Percentiles rank a stretch among this genome's conserved stretches.
phyloP scores from a whole-genome alignment of 768 basidiomycete species.

The Suillus alpinus region DNA sequence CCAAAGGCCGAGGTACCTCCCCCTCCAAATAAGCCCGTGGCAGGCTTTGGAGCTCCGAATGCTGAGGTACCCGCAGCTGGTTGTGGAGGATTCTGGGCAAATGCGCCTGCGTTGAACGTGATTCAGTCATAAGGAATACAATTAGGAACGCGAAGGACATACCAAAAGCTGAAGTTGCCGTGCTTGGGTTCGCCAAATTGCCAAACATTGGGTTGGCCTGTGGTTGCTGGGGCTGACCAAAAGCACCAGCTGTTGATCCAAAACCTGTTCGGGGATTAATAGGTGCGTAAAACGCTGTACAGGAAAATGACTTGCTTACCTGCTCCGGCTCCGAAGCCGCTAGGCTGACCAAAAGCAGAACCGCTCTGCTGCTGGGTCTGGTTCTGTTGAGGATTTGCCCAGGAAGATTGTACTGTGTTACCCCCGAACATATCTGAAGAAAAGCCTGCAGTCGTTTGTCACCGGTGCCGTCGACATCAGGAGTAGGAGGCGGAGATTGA shows the following conservation, averaged over 20 bases:
- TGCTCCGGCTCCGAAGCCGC: slow-evolving; percentile 58
- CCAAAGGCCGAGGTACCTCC: slow-evolving; percentile 50
- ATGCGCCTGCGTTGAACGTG: slow-evolving; percentile 30
- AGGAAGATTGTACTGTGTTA: slow-evolving; percentile 53
- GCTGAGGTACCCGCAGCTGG: slow-evolving; percentile 38
- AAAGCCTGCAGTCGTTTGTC: slow-evolving; percentile 23
- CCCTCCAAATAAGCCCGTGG: slow-evolving; percentile 72
- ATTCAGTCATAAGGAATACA: slow-evolving; percentile 6
- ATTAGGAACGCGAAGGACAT: slow-evolving; percentile 13
- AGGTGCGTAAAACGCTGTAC: slow-evolving; percentile 22
- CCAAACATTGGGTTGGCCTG: slow-evolving; percentile 84
- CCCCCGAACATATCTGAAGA: slow-evolving; percentile 57
- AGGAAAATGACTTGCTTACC: slow-evolving; percentile 33
- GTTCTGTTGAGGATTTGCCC: slow-evolving; percentile 67
- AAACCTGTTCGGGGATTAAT: slow-evolving; percentile 42
- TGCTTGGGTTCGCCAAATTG: slow-evolving; percentile 40
- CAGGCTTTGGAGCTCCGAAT: slow-evolving; percentile 69
- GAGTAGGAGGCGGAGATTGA: slow-evolving; percentile 19
- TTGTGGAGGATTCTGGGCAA: slow-evolving; percentile 38
- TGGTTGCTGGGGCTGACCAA: slow-evolving; percentile 63
- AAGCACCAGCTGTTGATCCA: slow-evolving; percentile 46
- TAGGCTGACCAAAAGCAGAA: slow-evolving; percentile 69
- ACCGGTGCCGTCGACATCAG: slow-evolving; percentile 13
- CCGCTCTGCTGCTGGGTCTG: slow-evolving; percentile 53
- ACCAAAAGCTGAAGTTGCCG: slow-evolving; percentile 38